A percentile compares a stretch with the other conserved stretches of the same genome.
phyloP scores from a whole-genome alignment of 495 filamentous ascomycete species.

The Platismatia glauca region DNA sequence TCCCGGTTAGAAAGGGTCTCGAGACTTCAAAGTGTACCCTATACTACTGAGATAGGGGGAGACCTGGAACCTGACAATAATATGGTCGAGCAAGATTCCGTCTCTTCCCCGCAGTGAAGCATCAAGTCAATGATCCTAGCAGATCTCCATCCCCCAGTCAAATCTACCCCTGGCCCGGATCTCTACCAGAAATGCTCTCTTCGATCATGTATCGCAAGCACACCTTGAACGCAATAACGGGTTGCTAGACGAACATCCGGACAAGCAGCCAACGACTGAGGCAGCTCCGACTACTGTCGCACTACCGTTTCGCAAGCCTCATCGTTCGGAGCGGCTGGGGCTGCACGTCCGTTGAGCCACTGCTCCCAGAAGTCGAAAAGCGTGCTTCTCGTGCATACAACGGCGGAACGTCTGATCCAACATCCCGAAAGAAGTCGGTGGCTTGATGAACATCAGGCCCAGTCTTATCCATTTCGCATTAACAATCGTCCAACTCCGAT shows the following conservation, averaged over 20 bases:
- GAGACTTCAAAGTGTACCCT: not conserved
- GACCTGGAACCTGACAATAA: not conserved
- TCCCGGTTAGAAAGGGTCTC: not conserved
- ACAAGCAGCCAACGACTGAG: not conserved
- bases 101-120: not conserved
- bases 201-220: not conserved
- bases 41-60: not conserved
- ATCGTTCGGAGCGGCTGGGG: not conserved
- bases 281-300: not conserved
- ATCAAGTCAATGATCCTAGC: not conserved
- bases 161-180: not conserved
- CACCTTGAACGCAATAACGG: not conserved
- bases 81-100: not conserved
- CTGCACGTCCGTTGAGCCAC: constrained; percentile 3
- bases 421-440: not conserved
- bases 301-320: not conserved
- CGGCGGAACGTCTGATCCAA: not conserved
- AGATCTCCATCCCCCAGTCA: not conserved
- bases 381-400: not conserved
- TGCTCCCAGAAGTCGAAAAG: not conserved
- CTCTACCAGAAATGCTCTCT: not conserved
- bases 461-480: not conserved
- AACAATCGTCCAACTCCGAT: not conserved
- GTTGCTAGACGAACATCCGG: not conserved
- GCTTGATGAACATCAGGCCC: not conserved